Percentiles rank a stretch among this genome's conserved stretches.
These are phyloP conservation scores for Rhizophora apiculata DNA, from an alignment of 345 rosid species.

Conservation along the genomic window DNA sequence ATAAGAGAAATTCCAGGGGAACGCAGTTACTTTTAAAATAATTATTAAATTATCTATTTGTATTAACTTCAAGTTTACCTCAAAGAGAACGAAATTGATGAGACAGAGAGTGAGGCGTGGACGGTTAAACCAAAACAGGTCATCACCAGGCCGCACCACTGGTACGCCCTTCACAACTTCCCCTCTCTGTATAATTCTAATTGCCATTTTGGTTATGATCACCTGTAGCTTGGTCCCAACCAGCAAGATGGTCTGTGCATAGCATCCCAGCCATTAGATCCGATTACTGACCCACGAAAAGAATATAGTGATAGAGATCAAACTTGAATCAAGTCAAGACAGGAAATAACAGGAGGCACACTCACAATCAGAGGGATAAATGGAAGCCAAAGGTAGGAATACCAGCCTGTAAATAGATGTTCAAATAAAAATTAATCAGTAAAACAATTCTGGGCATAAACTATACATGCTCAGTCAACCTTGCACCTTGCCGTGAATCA, in stretches of 20 bases:
- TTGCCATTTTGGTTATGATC: slow-evolving; percentile 28
- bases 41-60: too few species aligned
- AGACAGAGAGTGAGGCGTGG: slow-evolving; percentile 26
- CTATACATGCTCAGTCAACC: too few species aligned
- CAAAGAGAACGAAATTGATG: slow-evolving; percentile 31
- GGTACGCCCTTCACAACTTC: slow-evolving; percentile 25
- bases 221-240: slow-evolving; percentile 32
- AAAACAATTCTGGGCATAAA: not conserved
- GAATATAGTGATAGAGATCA: too few species aligned
- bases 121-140: slow-evolving; percentile 31
- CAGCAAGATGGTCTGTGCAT: slow-evolving; percentile 16
- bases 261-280: not conserved
- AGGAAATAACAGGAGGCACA: not conserved
- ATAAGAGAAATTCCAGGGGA: too few species aligned
- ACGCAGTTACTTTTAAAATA: too few species aligned
- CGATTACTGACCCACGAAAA: too few species aligned
- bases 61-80: slow-evolving; percentile 5
- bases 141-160: slow-evolving; percentile 24
- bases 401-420: slow-evolving; percentile 22
- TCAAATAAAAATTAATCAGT: not conserved
- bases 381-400: slow-evolving; percentile 38
- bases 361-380: slow-evolving; percentile 40
- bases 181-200: slow-evolving; percentile 20
- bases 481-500: too few species aligned
- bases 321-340: too few species aligned